phyloP scores from a whole-genome alignment of 495 filamentous ascomycete genomes.

The Cenococcum geophilum region DNA sequence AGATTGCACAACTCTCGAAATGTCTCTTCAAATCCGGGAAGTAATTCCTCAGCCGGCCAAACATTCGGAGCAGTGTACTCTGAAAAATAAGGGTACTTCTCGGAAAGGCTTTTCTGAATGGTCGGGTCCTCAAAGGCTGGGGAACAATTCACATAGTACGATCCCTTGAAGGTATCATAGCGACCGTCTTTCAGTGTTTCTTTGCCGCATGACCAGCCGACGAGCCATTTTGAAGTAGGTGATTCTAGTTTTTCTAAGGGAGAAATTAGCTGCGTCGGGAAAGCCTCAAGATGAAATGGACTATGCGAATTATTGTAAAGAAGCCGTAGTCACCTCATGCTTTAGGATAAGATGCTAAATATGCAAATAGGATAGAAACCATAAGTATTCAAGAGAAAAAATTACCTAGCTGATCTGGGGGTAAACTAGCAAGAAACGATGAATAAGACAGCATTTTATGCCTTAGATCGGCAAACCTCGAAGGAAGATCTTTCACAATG shows the following conservation, averaged over 20 bases:
- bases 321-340: too few species aligned
- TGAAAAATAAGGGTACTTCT: slow-evolving; percentile 44
- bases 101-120: slow-evolving; percentile 27
- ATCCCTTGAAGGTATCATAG: slow-evolving; percentile 90
- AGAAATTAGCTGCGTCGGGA: slow-evolving; percentile 20
- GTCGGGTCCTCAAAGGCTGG: slow-evolving; percentile 60
- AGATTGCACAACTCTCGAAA: slow-evolving; percentile 73
- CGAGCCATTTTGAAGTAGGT: slow-evolving; percentile 53
- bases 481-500: slow-evolving; percentile 75
- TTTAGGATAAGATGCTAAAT: too few species aligned
- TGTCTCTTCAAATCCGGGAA: slow-evolving; percentile 66
- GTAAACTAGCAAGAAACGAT: slow-evolving; percentile 81
- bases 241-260: slow-evolving; percentile 56
- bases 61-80: slow-evolving; percentile 72
- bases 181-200: slow-evolving; percentile 86
- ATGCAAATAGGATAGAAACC: background rate
- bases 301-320: too few species aligned
- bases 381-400: slow-evolving; percentile 9
- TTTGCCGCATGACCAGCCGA: slow-evolving; percentile 79
- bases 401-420: slow-evolving; percentile 65
- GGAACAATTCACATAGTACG: slow-evolving; percentile 93
- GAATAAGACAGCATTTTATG: slow-evolving; percentile 73
- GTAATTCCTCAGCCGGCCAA: slow-evolving; percentile 62
- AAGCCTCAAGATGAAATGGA: background rate
- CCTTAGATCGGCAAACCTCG: slow-evolving; percentile 61